Evolutionary conservation across 257 asterid species (phyloP).

Genomic region (Solanum raphanifolium): DNA sequence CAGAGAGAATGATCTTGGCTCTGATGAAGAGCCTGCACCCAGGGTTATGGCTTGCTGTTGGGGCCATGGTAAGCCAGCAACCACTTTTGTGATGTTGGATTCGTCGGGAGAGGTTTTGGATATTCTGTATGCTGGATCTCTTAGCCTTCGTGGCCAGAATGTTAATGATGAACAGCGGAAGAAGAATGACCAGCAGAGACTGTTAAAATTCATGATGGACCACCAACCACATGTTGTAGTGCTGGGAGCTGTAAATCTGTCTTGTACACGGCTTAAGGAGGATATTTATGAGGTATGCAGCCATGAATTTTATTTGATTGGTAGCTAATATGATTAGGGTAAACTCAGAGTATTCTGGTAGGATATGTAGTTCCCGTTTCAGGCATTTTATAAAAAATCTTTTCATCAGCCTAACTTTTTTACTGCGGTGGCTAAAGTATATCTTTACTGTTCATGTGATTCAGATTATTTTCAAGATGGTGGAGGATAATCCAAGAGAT

Average conservation of each 20-base stretch:
- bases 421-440: neutral
- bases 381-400: neutral
- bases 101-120: conserved; percentile 93
- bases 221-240: conserved; percentile 94
- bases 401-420: neutral
- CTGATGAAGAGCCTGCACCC: conserved; percentile 86
- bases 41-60: conserved; percentile 99
- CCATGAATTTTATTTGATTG: neutral
- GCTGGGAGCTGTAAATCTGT: conserved; percentile 87
- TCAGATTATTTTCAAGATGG: conserved; percentile 96
- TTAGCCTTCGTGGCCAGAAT: conserved; percentile 82
- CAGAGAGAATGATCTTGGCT: conserved; percentile 55
- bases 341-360: neutral
- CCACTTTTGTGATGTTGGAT: conserved; percentile 96
- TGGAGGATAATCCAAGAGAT: conserved; percentile 97
- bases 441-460: neutral
- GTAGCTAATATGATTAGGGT: neutral
- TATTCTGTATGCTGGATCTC: conserved; percentile 74
- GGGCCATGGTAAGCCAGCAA: conserved; percentile 99
- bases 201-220: conserved; percentile 93
- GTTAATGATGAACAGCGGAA: conserved; percentile 80
- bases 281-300: conserved; percentile 81
- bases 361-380: neutral
- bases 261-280: conserved; percentile 85
- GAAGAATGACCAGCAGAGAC: conserved; percentile 92